Evolutionary conservation across 768 basidiomycete genomes (phyloP).

Genomic region (Glaciozyma antarctica): DNA sequence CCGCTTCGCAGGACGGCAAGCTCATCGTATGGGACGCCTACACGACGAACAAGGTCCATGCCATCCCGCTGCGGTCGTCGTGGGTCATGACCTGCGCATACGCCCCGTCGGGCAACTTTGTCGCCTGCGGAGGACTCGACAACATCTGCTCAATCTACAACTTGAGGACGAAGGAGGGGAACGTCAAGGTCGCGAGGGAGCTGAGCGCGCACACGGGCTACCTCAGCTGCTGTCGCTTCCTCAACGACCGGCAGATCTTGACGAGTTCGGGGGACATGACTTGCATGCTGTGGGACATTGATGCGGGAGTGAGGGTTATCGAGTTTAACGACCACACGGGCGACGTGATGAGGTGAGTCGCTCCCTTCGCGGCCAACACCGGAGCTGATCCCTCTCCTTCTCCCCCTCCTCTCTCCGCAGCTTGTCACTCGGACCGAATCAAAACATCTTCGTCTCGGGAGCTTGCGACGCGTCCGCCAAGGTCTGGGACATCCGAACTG

Average conservation of each 20-base stretch:
- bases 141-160: slow-evolving; percentile 99
- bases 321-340: slow-evolving; percentile 99
- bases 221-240: slow-evolving; percentile 94
- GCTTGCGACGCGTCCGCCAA: slow-evolving; percentile 98
- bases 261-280: slow-evolving; percentile 99
- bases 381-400: slow-evolving; percentile 6
- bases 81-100: slow-evolving; percentile 99
- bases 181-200: slow-evolving; percentile 83
- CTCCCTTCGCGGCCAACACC: neutral
- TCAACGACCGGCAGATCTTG: slow-evolving; percentile 97
- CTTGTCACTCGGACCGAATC: slow-evolving; percentile 84
- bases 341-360: slow-evolving; percentile 90
- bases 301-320: slow-evolving; percentile 91
- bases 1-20: slow-evolving; percentile 99
- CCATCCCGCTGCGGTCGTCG: slow-evolving; percentile 90
- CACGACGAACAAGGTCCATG: slow-evolving; percentile 99
- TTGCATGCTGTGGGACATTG: slow-evolving; percentile 99
- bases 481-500: slow-evolving; percentile 96
- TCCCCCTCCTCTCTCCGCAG: slow-evolving; percentile 43
- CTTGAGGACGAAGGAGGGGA: slow-evolving; percentile 62
- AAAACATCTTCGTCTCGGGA: slow-evolving; percentile 95
- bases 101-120: slow-evolving; percentile 90
- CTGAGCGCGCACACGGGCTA: slow-evolving; percentile 96
- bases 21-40: slow-evolving; percentile 99
- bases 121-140: slow-evolving; percentile 96